Percentiles rank a stretch among this genome's conserved stretches.
Conservation (phyloP, 2,329 filamentous ascomycete species). For the Chaetomium strumarium region DNA sequence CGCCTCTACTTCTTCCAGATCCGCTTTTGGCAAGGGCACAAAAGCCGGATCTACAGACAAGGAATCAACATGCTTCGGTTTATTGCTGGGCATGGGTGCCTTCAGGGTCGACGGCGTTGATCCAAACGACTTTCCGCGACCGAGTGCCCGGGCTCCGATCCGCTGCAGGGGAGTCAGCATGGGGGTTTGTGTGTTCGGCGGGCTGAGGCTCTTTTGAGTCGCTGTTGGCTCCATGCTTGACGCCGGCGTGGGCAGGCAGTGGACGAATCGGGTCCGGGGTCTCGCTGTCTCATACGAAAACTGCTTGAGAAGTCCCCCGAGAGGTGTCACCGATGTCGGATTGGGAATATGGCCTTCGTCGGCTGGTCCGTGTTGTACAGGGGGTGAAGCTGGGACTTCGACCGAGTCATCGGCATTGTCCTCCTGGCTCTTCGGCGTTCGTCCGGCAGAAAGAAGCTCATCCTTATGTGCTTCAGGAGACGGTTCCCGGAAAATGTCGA, state of each 20-base stretch:
- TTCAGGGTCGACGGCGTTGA: conserved; percentile 23
- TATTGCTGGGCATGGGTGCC: conserved; percentile 20
- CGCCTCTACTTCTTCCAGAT: conserved; percentile 47
- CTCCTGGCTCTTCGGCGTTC: conserved; percentile 4
- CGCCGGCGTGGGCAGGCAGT: conserved; percentile 38
- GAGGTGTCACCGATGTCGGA: conserved; percentile 21
- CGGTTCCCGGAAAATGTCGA: conserved; percentile 42
- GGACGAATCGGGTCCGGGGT: conserved; percentile 28
- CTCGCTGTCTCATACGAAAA: conserved; percentile 28
- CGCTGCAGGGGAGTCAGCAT: conserved; percentile 47
- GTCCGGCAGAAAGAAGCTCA: conserved; percentile 13
- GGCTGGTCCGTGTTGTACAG: conserved; percentile 4
- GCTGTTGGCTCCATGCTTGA: conserved; percentile 24
- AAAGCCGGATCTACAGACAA: conserved; percentile 48
- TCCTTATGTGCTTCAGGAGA: conserved; percentile 18
- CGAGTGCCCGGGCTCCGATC: conserved; percentile 43
- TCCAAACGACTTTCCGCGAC: conserved; percentile 24
- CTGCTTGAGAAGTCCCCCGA: conserved; percentile 21
- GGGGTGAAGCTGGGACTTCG: conserved; percentile 20
- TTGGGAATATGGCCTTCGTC: background rate
- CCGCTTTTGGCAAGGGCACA: conserved; percentile 49
- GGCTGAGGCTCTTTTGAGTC: conserved; percentile 8
- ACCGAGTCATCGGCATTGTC: conserved; percentile 11
- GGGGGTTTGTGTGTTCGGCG: conserved; percentile 13
- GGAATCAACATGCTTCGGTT: background rate